Evolutionary conservation across 768 basidiomycete genomes (phyloP).

Genomic region (Leccinum incarnatum): DNA sequence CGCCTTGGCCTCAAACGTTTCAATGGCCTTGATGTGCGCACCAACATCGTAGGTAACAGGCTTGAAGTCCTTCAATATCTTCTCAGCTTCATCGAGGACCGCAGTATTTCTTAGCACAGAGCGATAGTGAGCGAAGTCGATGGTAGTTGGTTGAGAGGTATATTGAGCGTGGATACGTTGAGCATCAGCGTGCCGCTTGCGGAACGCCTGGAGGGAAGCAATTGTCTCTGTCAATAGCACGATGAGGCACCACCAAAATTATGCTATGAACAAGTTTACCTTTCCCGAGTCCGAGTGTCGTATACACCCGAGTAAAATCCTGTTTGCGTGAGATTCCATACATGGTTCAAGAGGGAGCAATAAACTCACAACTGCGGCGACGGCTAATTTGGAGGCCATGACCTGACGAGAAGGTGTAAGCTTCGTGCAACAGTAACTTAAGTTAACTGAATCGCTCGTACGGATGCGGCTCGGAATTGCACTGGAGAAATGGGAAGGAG

Average conservation of each 20-base stretch:
- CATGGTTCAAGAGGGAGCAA: not conserved
- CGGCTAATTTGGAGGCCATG: slow-evolving; percentile 74
- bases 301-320: slow-evolving; percentile 85
- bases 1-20: slow-evolving; percentile 94
- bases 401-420: slow-evolving; percentile 15
- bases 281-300: slow-evolving; percentile 81
- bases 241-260: slow-evolving; percentile 2
- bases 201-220: slow-evolving; percentile 88
- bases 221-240: slow-evolving; percentile 67
- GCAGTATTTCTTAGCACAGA: slow-evolving; percentile 88
- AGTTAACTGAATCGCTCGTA: slow-evolving; percentile 8
- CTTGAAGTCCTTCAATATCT: slow-evolving; percentile 84
- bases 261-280: slow-evolving; percentile 40
- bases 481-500: slow-evolving; percentile 10
- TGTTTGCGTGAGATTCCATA: slow-evolving; percentile 31
- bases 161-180: slow-evolving; percentile 67
- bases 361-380: slow-evolving; percentile 57
- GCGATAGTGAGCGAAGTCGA: slow-evolving; percentile 93
- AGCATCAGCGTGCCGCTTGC: slow-evolving; percentile 91
- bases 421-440: not conserved
- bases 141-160: slow-evolving; percentile 68
- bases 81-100: slow-evolving; percentile 91
- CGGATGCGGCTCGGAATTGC: slow-evolving; percentile 16
- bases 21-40: slow-evolving; percentile 90
- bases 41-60: slow-evolving; percentile 91